Percentiles rank a stretch among this genome's conserved stretches.
These are phyloP conservation scores for Pseudogymnoascus sp. DNA, from an alignment of 2,329 filamentous ascomycete species.

Conservation along the genomic window DNA sequence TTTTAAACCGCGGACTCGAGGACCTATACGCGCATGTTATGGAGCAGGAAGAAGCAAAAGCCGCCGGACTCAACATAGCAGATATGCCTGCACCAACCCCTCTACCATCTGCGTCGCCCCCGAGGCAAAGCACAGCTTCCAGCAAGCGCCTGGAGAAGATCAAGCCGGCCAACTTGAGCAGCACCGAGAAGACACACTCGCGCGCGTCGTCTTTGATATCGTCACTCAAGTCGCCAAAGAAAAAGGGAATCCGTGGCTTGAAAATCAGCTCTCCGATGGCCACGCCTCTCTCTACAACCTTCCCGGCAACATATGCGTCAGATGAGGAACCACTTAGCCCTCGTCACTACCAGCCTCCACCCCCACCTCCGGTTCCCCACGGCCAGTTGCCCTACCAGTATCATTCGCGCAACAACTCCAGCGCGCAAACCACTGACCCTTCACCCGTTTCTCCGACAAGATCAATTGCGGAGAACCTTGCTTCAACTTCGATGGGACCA, in stretches of 20 bases:
- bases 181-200: slow-evolving; percentile 43
- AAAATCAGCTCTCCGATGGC: slow-evolving; percentile 59
- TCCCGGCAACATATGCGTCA: slow-evolving; percentile 44
- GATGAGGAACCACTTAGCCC: slow-evolving; percentile 52
- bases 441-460: slow-evolving; percentile 20
- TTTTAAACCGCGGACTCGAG: slow-evolving; percentile 77
- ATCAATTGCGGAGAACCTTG: slow-evolving; percentile 19
- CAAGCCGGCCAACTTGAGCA: slow-evolving; percentile 33
- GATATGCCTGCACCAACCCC: slow-evolving; percentile 31
- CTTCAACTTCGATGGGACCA: neutral
- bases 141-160: slow-evolving; percentile 44
- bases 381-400: slow-evolving; percentile 5
- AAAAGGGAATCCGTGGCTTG: slow-evolving; percentile 34
- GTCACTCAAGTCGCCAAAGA: slow-evolving; percentile 51
- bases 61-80: slow-evolving; percentile 44
- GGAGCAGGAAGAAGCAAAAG: slow-evolving; percentile 71
- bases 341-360: slow-evolving; percentile 49
- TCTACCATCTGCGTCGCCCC: slow-evolving; percentile 26
- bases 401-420: slow-evolving; percentile 14
- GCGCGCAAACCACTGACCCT: slow-evolving; percentile 12
- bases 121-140: slow-evolving; percentile 26
- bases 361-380: slow-evolving; percentile 44
- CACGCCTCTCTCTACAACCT: slow-evolving; percentile 54
- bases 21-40: slow-evolving; percentile 87
- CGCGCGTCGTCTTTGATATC: slow-evolving; percentile 52